Base-by-base conservation (phyloP, 2,329 filamentous ascomycete genomes). In the Metarhizium rileyi region DNA sequence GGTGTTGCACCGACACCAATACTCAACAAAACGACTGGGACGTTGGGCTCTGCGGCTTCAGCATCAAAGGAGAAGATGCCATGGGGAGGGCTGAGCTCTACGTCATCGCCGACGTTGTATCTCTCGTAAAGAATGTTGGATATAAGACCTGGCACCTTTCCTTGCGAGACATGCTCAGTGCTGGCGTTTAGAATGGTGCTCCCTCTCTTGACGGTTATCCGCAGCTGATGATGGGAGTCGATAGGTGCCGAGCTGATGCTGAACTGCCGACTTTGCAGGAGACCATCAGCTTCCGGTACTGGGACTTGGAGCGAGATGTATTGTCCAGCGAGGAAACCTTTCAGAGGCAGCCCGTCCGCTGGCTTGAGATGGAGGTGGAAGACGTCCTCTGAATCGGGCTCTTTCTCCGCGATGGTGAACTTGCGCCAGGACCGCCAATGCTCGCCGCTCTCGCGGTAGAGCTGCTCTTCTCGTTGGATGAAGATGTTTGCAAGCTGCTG, bases 201-300 rank as follows among this genome's bases (percentile, higher is more conserved):
- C 2, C 38, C 22, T 25, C 38, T 6, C 22, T 89, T 90, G 53
- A 91, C 81, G 55, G 79, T 86, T 68, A 90, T 81, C 48, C 86
- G 78, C 67, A 87, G 87, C 65, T 80, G 77, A n/a, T 71, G 69
- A 3, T 72, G 73, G 40, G 74, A 71, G 18, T 55, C 56, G 23
- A 56, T 54, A 3, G 73, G 71, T 1, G 68, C 71, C 57, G 86
- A 82, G 59, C 80, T 85, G 49, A 91, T 72, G 45, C 81, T 86
- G 70, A 89, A 91, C 69, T 91, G 87, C 49, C 87, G 71, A 50
- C 81, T 80, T 65, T 91, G 87, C 52, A 74, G 68, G 56, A 83
- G 73, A 20, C 77, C 76, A 14, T 59, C 59, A 28, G 85, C 71
- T 42, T 74, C 70, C 0, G 81, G 78, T 1, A 89, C 75, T 46